Evolutionary conservation across 2,329 filamentous ascomycete genomes (phyloP), one percentile per base, ranked within the genome.

Genomic region (Colletotrichum sansevieriae): DNA sequence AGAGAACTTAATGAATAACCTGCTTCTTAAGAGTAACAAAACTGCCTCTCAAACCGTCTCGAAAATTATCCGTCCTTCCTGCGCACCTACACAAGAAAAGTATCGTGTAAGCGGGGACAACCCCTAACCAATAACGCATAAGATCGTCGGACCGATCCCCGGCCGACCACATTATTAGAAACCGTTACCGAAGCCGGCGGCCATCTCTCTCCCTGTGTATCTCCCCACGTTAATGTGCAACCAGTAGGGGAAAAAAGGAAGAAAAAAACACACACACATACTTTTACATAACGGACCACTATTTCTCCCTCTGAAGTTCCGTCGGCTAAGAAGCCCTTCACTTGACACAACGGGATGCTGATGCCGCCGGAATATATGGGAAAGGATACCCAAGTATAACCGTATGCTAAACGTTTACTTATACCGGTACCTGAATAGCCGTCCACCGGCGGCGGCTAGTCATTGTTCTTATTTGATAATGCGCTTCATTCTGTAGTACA

Each of bases 41-140:
- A 43, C 13, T 4, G 9, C 13, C n/a, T 33, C 29, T n/a, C 57
- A 22, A 29, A 20, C 18, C 47, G 57, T 51, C 57, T 60, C 57
- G 35, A 29, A 29, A 60, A 51, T 60, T 60, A 44, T 41, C 57
- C 57, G 44, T 37, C 22, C 10, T 25, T 51, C 44, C 57, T 49
- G 43, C 29, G 20, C 6, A 41, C 22, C n/a, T n/a, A n/a, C n/a
- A n/a, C n/a, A 52, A 43, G 29, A 49, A 39, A n/a, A 51, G 33
- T 18, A 39, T 37, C 18, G 57, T 37, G 44, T 15, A n/a, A 25
- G 43, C 33, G 43, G 57, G 57, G 18, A 10, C 13, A 29, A 29
- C 57, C 39, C 33, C 33, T 33, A 10, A n/a, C n/a, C 33, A 55
- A 39, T 29, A 49, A n/a, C 29, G 43, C 43, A 59, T 60, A 39